phyloP scores from a whole-genome alignment of 2,329 filamentous ascomycete species.

The Calonectria multiphialidica region DNA sequence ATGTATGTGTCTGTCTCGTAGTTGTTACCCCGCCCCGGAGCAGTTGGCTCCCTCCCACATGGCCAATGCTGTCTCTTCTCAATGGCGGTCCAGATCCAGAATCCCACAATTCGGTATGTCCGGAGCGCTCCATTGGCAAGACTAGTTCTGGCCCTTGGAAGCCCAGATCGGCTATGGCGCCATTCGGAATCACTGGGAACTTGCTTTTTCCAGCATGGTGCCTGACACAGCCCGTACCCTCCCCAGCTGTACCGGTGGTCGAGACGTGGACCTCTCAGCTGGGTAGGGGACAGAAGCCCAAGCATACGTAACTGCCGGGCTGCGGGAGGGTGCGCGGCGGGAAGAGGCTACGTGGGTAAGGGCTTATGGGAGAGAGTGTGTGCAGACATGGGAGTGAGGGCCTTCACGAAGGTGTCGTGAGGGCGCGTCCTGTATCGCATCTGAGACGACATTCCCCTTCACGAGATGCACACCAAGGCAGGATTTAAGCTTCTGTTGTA shows the following conservation, averaged over 20 bases:
- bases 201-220: constrained; percentile 11
- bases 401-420: not conserved
- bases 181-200: not conserved
- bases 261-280: constrained; percentile 16
- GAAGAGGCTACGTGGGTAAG: not conserved
- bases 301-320: not conserved
- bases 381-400: too few species aligned
- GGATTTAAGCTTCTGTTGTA: not conserved
- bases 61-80: not conserved
- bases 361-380: not conserved
- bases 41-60: constrained; percentile 1
- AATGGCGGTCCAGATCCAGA: not conserved
- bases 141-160: not conserved
- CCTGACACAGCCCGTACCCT: constrained; percentile 8
- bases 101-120: constrained; percentile 1
- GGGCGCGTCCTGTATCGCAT: not conserved
- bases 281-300: not conserved
- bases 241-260: constrained; percentile 3
- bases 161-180: not conserved
- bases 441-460: not conserved
- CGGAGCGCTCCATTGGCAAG: not conserved
- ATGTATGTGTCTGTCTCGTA: not conserved
- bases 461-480: not conserved
- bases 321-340: not conserved
- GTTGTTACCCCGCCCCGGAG: not conserved